These are phyloP conservation scores for Arthrobotrys entomopaga DNA, from an alignment of 2,329 filamentous ascomycete genomes.

Conservation along the genomic window DNA sequence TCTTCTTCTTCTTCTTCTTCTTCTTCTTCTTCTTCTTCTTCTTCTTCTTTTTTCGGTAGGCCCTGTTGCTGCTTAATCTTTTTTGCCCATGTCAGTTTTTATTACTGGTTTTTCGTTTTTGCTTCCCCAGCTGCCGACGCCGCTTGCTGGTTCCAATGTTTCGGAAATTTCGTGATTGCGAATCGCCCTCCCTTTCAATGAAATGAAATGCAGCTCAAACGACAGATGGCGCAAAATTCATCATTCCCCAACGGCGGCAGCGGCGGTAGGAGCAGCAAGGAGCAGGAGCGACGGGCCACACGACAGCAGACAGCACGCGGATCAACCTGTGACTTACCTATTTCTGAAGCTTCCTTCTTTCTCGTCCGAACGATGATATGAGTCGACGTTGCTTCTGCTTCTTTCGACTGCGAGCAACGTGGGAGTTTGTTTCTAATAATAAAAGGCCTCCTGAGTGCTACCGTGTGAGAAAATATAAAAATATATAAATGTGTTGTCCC, in stretches of 20 bases:
- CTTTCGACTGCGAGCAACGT: slow-evolving; percentile 23
- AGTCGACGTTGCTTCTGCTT: slow-evolving; percentile 22
- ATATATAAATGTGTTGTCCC: slow-evolving; percentile 43
- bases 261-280: not conserved
- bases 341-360: not conserved
- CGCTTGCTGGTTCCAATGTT: slow-evolving; percentile 13
- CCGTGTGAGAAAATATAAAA: slow-evolving; percentile 12
- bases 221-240: slow-evolving; percentile 43
- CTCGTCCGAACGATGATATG: slow-evolving; percentile 17
- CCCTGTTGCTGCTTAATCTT: slow-evolving; percentile 22
- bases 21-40: too few relatives aligned
- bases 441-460: slow-evolving; percentile 10
- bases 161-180: slow-evolving; percentile 29
- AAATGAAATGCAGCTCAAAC: slow-evolving; percentile 44
- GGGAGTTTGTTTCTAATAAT: slow-evolving; percentile 48
- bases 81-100: slow-evolving; percentile 32
- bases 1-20: too few relatives aligned
- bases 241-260: not conserved
- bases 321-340: slow-evolving; percentile 7
- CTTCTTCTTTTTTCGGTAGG: slow-evolving; percentile 6
- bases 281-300: not conserved
- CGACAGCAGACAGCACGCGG: not conserved
- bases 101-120: slow-evolving; percentile 5
- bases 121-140: not conserved
- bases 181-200: slow-evolving; percentile 7